Conservation (phyloP, 148 eudicot species). For the Vaccinium macrocarpon region DNA sequence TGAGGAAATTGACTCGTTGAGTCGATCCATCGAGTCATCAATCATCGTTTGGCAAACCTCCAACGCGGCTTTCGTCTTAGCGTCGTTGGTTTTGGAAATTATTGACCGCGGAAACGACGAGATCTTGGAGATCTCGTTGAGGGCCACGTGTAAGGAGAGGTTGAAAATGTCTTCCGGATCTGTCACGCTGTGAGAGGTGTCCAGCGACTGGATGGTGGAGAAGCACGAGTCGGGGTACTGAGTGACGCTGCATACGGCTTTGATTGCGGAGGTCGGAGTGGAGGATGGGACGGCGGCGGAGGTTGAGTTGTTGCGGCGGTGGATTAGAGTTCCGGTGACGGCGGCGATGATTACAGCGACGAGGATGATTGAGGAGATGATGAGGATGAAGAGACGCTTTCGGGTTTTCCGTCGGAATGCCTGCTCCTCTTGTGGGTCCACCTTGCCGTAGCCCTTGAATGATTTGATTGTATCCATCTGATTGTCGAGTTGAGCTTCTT, state of each 20-base stretch:
- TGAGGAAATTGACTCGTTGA: slow-evolving; percentile 39
- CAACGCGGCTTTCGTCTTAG: slow-evolving; percentile 26
- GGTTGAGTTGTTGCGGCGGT: slow-evolving; percentile 16
- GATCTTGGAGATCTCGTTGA: slow-evolving; percentile 27
- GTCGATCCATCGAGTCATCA: slow-evolving; percentile 44
- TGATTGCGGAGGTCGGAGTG: slow-evolving; percentile 31
- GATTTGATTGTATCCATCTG: slow-evolving; percentile 68
- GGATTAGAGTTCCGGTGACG: slow-evolving; percentile 35
- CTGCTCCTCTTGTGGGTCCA: slow-evolving; percentile 49
- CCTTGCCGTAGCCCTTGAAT: slow-evolving; percentile 76
- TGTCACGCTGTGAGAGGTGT: slow-evolving; percentile 25
- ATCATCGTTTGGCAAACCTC: slow-evolving; percentile 34
- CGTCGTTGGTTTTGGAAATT: slow-evolving; percentile 10
- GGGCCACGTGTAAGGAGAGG: slow-evolving; percentile 40
- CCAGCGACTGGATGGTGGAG: slow-evolving; percentile 28
- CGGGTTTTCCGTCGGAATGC: slow-evolving; percentile 47
- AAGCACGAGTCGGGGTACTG: slow-evolving; percentile 48
- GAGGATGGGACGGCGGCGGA: background rate
- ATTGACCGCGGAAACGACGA: slow-evolving; percentile 20
- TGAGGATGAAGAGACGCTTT: slow-evolving; percentile 39
- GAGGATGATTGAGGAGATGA: slow-evolving; percentile 37
- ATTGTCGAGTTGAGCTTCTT: background rate
- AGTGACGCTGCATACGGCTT: slow-evolving; percentile 51
- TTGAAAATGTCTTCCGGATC: slow-evolving; percentile 49
- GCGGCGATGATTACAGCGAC: slow-evolving; percentile 38